These are phyloP conservation scores for Saccharata proteae DNA, from an alignment of 2,329 filamentous ascomycete species.

Conservation along the genomic window DNA sequence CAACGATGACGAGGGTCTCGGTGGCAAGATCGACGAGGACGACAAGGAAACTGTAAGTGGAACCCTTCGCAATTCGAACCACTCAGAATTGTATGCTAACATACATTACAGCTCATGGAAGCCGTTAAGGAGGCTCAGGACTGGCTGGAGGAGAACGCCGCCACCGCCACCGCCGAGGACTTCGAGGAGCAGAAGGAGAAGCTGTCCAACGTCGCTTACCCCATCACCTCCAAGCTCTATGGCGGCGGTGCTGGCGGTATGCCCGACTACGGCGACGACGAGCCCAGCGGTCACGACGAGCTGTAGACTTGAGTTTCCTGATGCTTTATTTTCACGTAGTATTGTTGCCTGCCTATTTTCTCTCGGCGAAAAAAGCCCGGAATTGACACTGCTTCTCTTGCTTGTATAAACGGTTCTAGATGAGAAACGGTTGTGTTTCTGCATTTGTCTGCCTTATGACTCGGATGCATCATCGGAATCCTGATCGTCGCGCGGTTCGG, in stretches of 20 bases:
- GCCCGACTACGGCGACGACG: slow-evolving; percentile 52
- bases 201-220: slow-evolving; percentile 90
- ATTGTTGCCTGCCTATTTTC: too few species aligned
- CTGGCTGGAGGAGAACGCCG: slow-evolving; percentile 93
- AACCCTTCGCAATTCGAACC: not conserved
- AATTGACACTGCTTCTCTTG: too few species aligned
- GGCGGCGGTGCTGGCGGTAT: slow-evolving; percentile 45
- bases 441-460: too few species aligned
- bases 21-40: slow-evolving; percentile 95
- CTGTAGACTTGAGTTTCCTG: too few species aligned
- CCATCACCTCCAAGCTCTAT: slow-evolving; percentile 98
- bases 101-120: slow-evolving; percentile 54
- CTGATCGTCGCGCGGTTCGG: too few species aligned
- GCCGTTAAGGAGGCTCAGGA: slow-evolving; percentile 94
- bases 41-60: slow-evolving; percentile 74
- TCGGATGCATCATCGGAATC: too few species aligned
- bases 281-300: slow-evolving; percentile 44
- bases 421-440: too few species aligned
- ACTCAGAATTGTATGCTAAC: slow-evolving; percentile 21
- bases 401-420: too few species aligned
- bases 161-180: slow-evolving; percentile 77
- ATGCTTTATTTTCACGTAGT: too few species aligned
- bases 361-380: too few species aligned
- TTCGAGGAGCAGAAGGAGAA: slow-evolving; percentile 99
- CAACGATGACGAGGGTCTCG: slow-evolving; percentile 90